Percentiles rank a stretch among this genome's conserved stretches.
Evolutionary conservation across 768 basidiomycete species (phyloP).

Genomic region (Lentinula edodes): DNA sequence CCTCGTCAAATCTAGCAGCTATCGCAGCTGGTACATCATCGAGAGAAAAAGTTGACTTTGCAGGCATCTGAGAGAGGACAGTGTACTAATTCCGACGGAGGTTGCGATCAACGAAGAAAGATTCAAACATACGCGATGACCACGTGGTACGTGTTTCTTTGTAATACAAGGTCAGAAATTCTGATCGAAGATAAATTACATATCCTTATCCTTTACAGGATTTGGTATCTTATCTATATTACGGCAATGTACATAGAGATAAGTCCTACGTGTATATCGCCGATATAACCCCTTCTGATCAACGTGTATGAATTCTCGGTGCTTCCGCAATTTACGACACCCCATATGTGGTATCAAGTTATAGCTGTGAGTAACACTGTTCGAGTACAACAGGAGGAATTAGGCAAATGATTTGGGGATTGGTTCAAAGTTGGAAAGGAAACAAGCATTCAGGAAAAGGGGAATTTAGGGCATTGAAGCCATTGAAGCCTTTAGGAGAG

Average conservation of each 20-base stretch:
- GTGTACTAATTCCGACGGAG: neutral
- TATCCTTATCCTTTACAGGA: neutral
- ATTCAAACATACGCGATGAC: neutral
- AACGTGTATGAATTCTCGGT: neutral
- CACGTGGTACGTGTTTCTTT: constrained; percentile 4
- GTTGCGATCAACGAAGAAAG: neutral
- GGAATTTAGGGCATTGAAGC: neutral
- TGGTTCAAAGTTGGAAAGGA: neutral
- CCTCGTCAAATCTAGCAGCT: constrained; percentile 65
- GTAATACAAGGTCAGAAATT: neutral
- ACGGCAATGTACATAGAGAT: neutral
- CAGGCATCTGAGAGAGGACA: constrained; percentile 1
- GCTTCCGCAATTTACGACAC: neutral
- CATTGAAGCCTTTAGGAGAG: neutral
- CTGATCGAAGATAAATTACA: neutral
- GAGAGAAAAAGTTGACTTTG: neutral
- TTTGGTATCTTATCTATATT: neutral
- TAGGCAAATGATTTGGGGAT: neutral
- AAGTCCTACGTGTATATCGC: neutral
- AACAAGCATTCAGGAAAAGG: neutral
- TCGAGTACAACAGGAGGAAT: neutral
- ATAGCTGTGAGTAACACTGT: neutral
- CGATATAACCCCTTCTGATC: neutral
- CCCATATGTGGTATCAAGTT: neutral
- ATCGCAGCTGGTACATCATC: constrained; percentile 27